A percentile compares a stretch with the other conserved stretches of the same genome.
phyloP scores from a whole-genome alignment of 495 filamentous ascomycete genomes.

The Hyaloscypha finlandica region DNA sequence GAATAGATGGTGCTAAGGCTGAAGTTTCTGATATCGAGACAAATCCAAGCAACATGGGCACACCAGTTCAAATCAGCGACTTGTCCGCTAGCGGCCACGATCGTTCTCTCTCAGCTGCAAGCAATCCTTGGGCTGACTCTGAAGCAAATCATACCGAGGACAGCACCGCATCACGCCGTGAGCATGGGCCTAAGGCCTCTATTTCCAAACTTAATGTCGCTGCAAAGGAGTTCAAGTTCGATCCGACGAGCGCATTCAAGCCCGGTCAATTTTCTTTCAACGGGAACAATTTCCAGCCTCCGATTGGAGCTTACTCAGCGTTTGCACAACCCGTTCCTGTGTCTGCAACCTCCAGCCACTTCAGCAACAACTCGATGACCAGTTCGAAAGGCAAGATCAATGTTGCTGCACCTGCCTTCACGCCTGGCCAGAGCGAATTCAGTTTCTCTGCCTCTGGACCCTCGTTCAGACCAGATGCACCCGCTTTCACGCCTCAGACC shows the following conservation, averaged over 20 bases:
- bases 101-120: conserved; percentile 24
- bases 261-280: conserved; percentile 60
- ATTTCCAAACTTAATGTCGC: conserved; percentile 74
- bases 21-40: conserved; percentile 71
- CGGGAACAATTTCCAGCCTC: conserved; percentile 55
- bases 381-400: conserved; percentile 55
- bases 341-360: conserved; percentile 29
- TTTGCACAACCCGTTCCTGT: conserved; percentile 28
- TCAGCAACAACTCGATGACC: conserved; percentile 26
- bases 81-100: conserved; percentile 21
- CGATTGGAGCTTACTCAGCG: conserved; percentile 19
- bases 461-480: conserved; percentile 79
- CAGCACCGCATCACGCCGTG: conserved; percentile 10
- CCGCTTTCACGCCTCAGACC: conserved; percentile 69
- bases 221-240: conserved; percentile 84
- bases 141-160: conserved; percentile 15
- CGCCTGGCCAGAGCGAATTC: conserved; percentile 68
- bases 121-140: conserved; percentile 34
- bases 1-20: conserved; percentile 31
- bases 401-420: conserved; percentile 69
- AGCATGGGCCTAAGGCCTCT: conserved; percentile 66
- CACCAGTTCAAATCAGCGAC: conserved; percentile 47
- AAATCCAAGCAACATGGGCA: conserved; percentile 72
- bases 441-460: conserved; percentile 69
- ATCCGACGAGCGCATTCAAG: conserved; percentile 64